phyloP scores from a whole-genome alignment of 2,329 filamentous ascomycete species.

The Talaromyces funiculosus region DNA sequence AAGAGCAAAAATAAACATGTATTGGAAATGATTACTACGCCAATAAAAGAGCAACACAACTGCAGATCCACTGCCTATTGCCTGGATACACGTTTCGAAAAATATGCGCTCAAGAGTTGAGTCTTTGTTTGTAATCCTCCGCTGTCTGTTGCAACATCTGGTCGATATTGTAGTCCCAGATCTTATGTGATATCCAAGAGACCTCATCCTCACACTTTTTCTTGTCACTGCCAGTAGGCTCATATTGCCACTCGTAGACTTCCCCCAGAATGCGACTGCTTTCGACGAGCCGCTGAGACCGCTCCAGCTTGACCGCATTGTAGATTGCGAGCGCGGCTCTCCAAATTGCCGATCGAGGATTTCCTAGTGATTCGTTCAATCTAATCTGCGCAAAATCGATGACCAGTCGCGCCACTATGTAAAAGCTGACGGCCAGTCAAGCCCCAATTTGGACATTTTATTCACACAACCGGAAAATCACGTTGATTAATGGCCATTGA shows the following conservation, averaged over 20 bases:
- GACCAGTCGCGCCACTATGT: neutral
- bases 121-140: neutral
- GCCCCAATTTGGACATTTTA: neutral
- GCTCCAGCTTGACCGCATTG: constrained; percentile 45
- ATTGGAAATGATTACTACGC: too few species aligned
- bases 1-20: too few species aligned
- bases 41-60: neutral
- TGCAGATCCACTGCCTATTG: neutral
- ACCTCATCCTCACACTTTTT: constrained; percentile 22
- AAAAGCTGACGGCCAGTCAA: neutral
- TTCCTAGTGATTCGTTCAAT: neutral
- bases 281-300: constrained; percentile 47
- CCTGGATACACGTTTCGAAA: too few species aligned
- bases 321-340: constrained; percentile 47
- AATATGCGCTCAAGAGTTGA: neutral
- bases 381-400: constrained; percentile 36
- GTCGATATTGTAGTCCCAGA: constrained; percentile 31
- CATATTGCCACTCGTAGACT: constrained; percentile 24
- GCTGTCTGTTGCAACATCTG: constrained; percentile 23
- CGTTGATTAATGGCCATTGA: too few species aligned
- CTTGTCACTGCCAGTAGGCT: constrained; percentile 24
- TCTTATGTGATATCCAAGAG: constrained; percentile 25
- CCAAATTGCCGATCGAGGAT: neutral
- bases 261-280: constrained; percentile 45
- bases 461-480: neutral